Evolutionary conservation across 2,329 filamentous ascomycete species (phyloP).

Genomic region (Aureobasidium namibiae): DNA sequence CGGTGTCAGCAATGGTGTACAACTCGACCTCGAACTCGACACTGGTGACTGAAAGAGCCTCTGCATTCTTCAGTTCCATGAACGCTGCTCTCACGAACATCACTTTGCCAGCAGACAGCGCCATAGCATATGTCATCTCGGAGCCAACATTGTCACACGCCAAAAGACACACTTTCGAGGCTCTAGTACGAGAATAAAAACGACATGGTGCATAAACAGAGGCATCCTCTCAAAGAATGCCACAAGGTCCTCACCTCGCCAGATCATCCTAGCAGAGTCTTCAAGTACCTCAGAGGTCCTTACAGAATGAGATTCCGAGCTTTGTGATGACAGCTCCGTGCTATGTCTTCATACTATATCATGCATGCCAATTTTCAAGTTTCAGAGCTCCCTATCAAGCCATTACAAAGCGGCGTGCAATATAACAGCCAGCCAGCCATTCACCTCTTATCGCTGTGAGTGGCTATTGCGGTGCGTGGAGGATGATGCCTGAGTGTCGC

Average conservation of each 20-base stretch:
- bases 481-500: too few species aligned
- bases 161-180: not conserved
- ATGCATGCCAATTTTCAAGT: too few species aligned
- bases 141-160: not conserved
- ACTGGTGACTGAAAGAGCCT: slow-evolving; percentile 29
- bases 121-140: too few species aligned
- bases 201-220: not conserved
- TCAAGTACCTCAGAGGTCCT: not conserved
- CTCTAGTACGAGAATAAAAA: not conserved
- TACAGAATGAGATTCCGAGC: not conserved
- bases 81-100: not conserved
- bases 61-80: not conserved
- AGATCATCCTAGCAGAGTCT: not conserved
- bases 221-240: too few species aligned
- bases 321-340: not conserved
- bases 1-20: slow-evolving; percentile 83
- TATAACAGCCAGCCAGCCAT: too few species aligned
- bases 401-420: too few species aligned
- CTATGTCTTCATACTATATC: too few species aligned
- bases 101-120: not conserved
- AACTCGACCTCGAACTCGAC: slow-evolving; percentile 40
- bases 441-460: too few species aligned
- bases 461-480: too few species aligned
- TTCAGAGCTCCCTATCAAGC: too few species aligned
- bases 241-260: not conserved